Evolutionary conservation across 192 early-diverging fungal species (phyloP), one percentile per base, ranked within the genome.

Genomic region (Thamnidium elegans): DNA sequence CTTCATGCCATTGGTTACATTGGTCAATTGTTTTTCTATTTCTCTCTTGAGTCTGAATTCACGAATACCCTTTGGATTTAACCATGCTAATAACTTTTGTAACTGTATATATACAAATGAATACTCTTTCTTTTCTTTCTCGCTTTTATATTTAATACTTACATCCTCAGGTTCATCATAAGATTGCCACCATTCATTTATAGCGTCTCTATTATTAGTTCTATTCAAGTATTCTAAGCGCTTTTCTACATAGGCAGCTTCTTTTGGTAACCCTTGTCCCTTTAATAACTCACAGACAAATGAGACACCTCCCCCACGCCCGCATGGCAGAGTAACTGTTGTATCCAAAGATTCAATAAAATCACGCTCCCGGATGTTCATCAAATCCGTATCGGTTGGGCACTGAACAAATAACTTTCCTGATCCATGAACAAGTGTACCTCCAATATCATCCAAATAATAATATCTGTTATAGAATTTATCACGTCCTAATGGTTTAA

Each of bases 391-490:
- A 8, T 63, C 56, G 0, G 74, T 69, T 1, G 87, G 82, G 10
- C 73, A 77, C 50, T 82, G 86, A 15, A 85, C 86, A 67, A 81
- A 86, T n/a, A 86, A 66, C 39, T 78, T 75, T 19, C 86, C 87
- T 0, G 87, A 75, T 21, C 79, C 85, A 55, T 80, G 74, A 17
- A 66, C 65, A 19, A 73, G 64, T 5, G 78, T 78, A 20, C 82
- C 80, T 42, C 89, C 89, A 31, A 90, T 79, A 30, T 86, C 81
- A 67, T 98, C 96, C 69, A 97, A 85, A 75, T 88, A 96, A 80
- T 90, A 98, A 69, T 98, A 97, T 44, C 85, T 79, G 72, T 92
- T 93, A 63, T 82, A 87, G 71, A 85, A 96, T 6, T 95, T 86
- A 78, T 98, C 96, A 21, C 66, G 68, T 9, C 94, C 96, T 20